phyloP scores from a whole-genome alignment of 1,284 basidiomycete genomes.

The Moesziomyces aphidis region DNA sequence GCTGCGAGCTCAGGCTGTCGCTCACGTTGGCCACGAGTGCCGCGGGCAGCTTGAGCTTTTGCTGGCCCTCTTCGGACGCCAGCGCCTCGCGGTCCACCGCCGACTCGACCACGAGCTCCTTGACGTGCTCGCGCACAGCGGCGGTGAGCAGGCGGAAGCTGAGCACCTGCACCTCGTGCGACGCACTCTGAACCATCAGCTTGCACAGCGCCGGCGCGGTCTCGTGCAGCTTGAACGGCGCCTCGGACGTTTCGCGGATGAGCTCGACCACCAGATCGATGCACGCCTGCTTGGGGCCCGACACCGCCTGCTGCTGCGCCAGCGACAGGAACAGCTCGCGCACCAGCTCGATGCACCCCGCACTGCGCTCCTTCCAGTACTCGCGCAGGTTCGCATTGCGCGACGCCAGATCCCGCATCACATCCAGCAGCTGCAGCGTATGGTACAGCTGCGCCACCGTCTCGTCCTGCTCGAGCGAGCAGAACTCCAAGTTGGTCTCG shows the following conservation, averaged over 20 bases:
- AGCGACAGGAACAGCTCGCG: slow-evolving; percentile 73
- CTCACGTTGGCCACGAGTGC: slow-evolving; percentile 32
- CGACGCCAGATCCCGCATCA: slow-evolving; percentile 77
- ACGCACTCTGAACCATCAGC: slow-evolving; percentile 38
- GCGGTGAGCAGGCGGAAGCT: slow-evolving; percentile 42
- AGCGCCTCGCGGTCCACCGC: slow-evolving; percentile 39
- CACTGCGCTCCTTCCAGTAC: slow-evolving; percentile 76
- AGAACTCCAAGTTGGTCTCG: slow-evolving; percentile 85
- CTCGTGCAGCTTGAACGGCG: slow-evolving; percentile 32
- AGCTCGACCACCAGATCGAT: slow-evolving; percentile 52
- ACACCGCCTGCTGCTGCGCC: slow-evolving; percentile 16
- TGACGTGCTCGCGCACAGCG: slow-evolving; percentile 47
- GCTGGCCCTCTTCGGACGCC: slow-evolving; percentile 27
- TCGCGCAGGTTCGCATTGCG: slow-evolving; percentile 81
- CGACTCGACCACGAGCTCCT: slow-evolving; percentile 57
- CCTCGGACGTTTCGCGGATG: slow-evolving; percentile 42
- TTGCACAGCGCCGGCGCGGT: slow-evolving; percentile 28
- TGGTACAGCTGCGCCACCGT: slow-evolving; percentile 77
- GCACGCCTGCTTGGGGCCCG: slow-evolving; percentile 35
- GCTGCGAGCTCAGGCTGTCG: slow-evolving; percentile 31
- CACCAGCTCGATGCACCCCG: slow-evolving; percentile 73
- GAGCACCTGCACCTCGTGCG: slow-evolving; percentile 53
- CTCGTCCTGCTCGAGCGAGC: slow-evolving; percentile 74
- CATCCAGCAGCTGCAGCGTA: slow-evolving; percentile 77
- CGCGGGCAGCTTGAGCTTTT: slow-evolving; percentile 24